phyloP scores from a whole-genome alignment of 1,139 yeast species.

The Hansenula lynferdii region DNA sequence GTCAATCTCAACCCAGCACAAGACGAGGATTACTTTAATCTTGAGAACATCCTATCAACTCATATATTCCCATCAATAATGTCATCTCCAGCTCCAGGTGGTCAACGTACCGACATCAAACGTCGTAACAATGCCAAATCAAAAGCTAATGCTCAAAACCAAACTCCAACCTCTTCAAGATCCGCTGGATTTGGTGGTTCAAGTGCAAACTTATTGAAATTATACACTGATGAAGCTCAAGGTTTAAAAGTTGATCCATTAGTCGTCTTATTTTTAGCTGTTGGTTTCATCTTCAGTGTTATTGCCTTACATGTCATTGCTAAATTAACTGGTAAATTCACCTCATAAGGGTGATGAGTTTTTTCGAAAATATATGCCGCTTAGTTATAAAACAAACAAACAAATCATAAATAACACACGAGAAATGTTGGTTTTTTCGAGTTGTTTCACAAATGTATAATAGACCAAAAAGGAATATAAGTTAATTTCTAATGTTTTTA shows the following conservation, averaged over 20 bases:
- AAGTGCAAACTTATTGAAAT: slow-evolving; percentile 87
- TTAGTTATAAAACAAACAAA: no score
- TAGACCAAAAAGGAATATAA: no score
- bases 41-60: neutral
- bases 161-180: slow-evolving; percentile 86
- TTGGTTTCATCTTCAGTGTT: slow-evolving; percentile 93
- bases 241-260: slow-evolving; percentile 96
- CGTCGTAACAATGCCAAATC: slow-evolving; percentile 91
- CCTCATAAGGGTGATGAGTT: no score
- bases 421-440: no score
- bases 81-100: slow-evolving; percentile 55
- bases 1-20: neutral
- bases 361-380: no score
- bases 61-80: neutral
- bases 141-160: slow-evolving; percentile 69
- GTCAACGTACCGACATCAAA: slow-evolving; percentile 76
- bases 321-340: slow-evolving; percentile 72
- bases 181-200: slow-evolving; percentile 98
- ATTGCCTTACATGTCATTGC: slow-evolving; percentile 91
- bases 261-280: slow-evolving; percentile 91
- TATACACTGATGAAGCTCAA: slow-evolving; percentile 96
- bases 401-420: no score
- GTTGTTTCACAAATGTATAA: no score
- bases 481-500: neutral
- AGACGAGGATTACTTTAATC: neutral